Percentiles rank a stretch among this genome's conserved stretches.
phyloP scores from a whole-genome alignment of 345 rosid species.

The Camelina neglecta region DNA sequence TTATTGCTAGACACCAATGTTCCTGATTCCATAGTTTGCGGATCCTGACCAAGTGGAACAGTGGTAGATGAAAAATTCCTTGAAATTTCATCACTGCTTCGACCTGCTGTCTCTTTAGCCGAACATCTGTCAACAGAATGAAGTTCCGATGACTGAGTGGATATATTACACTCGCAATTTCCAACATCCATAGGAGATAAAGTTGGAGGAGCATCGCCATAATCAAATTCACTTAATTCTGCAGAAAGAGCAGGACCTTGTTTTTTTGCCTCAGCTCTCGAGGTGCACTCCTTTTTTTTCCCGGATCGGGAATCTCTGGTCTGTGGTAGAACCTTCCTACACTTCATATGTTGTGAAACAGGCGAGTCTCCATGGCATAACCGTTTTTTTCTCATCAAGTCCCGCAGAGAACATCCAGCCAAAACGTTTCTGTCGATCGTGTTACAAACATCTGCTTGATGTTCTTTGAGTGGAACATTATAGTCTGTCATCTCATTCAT shows the following conservation, averaged over 20 bases:
- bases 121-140: conserved; percentile 35
- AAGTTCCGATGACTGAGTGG: conserved; percentile 35
- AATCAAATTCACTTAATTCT: conserved; percentile 40
- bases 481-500: conserved; percentile 45
- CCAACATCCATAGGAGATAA: conserved; percentile 35
- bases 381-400: conserved; percentile 88
- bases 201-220: conserved; percentile 38
- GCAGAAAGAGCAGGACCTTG: conserved; percentile 47
- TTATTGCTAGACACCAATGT: conserved; percentile 38
- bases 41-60: conserved; percentile 30
- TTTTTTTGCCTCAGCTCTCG: conserved; percentile 39
- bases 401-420: conserved; percentile 71
- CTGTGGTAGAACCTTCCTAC: conserved; percentile 43
- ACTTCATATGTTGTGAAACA: conserved; percentile 47
- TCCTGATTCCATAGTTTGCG: conserved; percentile 33
- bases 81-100: conserved; percentile 34
- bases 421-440: conserved; percentile 40
- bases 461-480: conserved; percentile 41
- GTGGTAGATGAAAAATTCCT: conserved; percentile 38
- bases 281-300: conserved; percentile 22
- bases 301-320: conserved; percentile 37
- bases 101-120: conserved; percentile 43
- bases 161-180: conserved; percentile 40
- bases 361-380: conserved; percentile 49
- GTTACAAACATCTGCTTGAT: conserved; percentile 44